A percentile compares a stretch with the other conserved stretches of the same genome.
phyloP scores from a whole-genome alignment of 2,329 filamentous ascomycete species.

The Alternaria triticimaculans region DNA sequence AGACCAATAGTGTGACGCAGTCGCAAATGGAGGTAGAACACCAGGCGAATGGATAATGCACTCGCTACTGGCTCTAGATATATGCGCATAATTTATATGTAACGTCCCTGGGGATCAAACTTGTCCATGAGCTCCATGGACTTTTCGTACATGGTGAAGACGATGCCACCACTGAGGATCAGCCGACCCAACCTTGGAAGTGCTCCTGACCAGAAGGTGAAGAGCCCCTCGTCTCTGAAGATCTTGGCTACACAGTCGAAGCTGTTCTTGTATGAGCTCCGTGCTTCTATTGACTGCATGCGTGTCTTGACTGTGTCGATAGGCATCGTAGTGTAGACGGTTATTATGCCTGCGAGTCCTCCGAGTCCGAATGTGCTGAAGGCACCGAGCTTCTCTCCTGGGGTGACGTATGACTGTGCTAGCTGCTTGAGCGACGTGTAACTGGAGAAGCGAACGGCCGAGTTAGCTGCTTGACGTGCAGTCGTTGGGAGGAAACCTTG shows the following conservation, averaged over 20 bases:
- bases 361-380: constrained; percentile 90
- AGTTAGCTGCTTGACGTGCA: constrained; percentile 92
- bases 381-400: constrained; percentile 91
- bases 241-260: constrained; percentile 83
- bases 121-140: constrained; percentile 84
- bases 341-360: constrained; percentile 86
- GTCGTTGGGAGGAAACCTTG: constrained; percentile 96
- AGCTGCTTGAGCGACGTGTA: constrained; percentile 92
- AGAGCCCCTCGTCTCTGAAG: constrained; percentile 83
- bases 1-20: not conserved
- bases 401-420: constrained; percentile 88
- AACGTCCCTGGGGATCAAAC: constrained; percentile 82
- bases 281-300: constrained; percentile 96
- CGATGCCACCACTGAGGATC: constrained; percentile 92
- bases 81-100: constrained; percentile 63
- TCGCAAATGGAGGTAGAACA: not conserved
- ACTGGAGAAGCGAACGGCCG: constrained; percentile 85
- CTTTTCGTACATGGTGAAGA: constrained; percentile 98
- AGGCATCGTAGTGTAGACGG: constrained; percentile 75
- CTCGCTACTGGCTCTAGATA: not conserved
- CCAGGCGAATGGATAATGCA: not conserved
- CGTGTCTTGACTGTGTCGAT: constrained; percentile 94
- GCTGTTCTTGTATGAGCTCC: constrained; percentile 82
- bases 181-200: constrained; percentile 82
- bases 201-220: constrained; percentile 94